Evolutionary conservation across 2,329 filamentous ascomycete genomes (phyloP).

Genomic region (Fusarium ramigenum): DNA sequence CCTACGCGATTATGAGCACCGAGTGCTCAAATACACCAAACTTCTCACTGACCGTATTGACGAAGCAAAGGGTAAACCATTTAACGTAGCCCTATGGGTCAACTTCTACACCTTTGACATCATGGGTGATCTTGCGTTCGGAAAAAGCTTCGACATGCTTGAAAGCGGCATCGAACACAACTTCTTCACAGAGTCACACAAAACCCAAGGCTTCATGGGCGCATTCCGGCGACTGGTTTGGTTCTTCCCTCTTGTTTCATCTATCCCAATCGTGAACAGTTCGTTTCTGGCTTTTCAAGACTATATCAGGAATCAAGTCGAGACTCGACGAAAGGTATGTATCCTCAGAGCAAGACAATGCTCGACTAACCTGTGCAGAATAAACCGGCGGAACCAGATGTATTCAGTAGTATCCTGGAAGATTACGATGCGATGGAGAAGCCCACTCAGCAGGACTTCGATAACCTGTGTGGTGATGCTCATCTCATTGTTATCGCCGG

Average conservation of each 20-base stretch:
- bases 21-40: constrained; percentile 11
- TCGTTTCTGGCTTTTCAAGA: not conserved
- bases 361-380: not conserved
- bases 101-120: constrained; percentile 31
- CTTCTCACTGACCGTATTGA: not conserved
- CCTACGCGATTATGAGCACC: constrained; percentile 14
- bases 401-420: constrained; percentile 6
- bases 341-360: rapidly evolving
- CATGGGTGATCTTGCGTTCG: constrained; percentile 28
- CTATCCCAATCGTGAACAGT: not conserved
- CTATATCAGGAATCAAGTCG: not conserved
- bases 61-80: not conserved
- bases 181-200: constrained; percentile 3
- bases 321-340: not conserved
- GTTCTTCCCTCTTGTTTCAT: not conserved
- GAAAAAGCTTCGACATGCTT: constrained; percentile 25
- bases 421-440: not conserved
- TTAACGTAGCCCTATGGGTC: constrained; percentile 6
- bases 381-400: constrained; percentile 6
- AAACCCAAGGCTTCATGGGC: not conserved
- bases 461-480: not conserved
- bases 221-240: not conserved
- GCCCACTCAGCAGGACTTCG: not conserved
- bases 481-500: not conserved
- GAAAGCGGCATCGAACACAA: not conserved